Percentiles rank a stretch among this genome's conserved stretches.
Conservation (phyloP, 1,284 basidiomycete genomes). For the Trichosporon inkin region DNA sequence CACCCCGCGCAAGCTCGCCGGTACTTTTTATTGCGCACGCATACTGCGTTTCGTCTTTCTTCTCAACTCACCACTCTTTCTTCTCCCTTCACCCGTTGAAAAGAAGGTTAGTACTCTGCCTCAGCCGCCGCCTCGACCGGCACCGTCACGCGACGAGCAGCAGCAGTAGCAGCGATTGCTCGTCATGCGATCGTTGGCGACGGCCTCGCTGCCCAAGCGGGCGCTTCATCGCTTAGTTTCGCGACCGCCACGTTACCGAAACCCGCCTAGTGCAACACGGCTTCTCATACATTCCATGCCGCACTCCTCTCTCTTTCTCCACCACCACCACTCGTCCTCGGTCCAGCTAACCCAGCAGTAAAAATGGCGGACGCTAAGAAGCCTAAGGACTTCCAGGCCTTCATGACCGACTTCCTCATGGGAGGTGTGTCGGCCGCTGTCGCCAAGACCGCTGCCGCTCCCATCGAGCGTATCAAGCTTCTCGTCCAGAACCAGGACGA, state of each 20-base stretch:
- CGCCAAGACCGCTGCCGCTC: constrained; percentile 94
- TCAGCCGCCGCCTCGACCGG: constrained; percentile 9
- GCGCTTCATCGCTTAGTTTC: background rate
- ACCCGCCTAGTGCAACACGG: background rate
- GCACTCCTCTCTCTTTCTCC: background rate
- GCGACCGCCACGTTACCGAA: background rate
- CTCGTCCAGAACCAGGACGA: constrained; percentile 88
- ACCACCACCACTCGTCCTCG: background rate
- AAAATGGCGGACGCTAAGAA: constrained; percentile 46
- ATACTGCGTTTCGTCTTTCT: constrained; percentile 11
- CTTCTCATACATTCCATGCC: background rate
- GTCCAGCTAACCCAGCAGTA: constrained; percentile 15
- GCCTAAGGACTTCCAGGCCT: constrained; percentile 51
- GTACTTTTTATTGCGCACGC: constrained; percentile 7
- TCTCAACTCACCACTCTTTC: constrained; percentile 26
- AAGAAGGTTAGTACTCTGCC: constrained; percentile 16
- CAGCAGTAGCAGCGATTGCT: background rate
- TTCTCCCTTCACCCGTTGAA: constrained; percentile 17
- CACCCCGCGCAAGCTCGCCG: background rate
- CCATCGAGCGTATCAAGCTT: constrained; percentile 98
- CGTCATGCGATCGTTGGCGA: background rate
- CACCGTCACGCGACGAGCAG: background rate
- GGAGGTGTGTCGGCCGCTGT: constrained; percentile 62
- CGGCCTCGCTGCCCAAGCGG: background rate
- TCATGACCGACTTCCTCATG: constrained; percentile 52